These are phyloP conservation scores for Echinosophora koreensis DNA, from an alignment of 306 rosid genomes.

Conservation along the genomic window DNA sequence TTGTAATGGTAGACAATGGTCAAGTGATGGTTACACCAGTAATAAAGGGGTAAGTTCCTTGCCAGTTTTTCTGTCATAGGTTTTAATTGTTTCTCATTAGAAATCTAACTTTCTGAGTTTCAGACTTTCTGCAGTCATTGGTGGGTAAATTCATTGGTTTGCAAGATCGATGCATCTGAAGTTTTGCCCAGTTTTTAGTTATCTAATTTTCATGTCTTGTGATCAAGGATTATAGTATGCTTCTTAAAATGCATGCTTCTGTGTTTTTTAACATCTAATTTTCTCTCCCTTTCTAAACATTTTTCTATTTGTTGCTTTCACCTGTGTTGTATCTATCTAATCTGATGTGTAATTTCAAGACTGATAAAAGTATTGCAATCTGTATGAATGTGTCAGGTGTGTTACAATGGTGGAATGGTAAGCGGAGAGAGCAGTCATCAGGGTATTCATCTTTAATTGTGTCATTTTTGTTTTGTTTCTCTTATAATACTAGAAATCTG, in stretches of 20 bases:
- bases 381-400: slow-evolving; percentile 55
- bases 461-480: slow-evolving; percentile 7
- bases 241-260: slow-evolving; percentile 15
- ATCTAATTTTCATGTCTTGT: slow-evolving; percentile 31
- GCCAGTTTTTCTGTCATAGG: not conserved
- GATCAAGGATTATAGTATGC: slow-evolving; percentile 12
- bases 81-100: not conserved
- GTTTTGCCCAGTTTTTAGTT: slow-evolving; percentile 9
- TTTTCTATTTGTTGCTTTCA: slow-evolving; percentile 29
- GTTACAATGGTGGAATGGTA: slow-evolving; percentile 53
- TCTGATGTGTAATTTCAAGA: not conserved
- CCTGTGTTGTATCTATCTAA: not conserved
- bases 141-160: slow-evolving; percentile 34
- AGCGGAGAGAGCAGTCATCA: slow-evolving; percentile 57
- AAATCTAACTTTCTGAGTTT: slow-evolving; percentile 31
- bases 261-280: slow-evolving; percentile 15
- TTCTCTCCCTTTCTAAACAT: slow-evolving; percentile 2
- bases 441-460: slow-evolving; percentile 56
- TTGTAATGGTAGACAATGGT: slow-evolving; percentile 46
- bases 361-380: slow-evolving; percentile 43
- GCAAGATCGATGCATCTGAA: slow-evolving; percentile 25
- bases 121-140: slow-evolving; percentile 14
- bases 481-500: slow-evolving; percentile 13
- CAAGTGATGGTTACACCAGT: slow-evolving; percentile 50
- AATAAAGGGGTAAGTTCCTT: slow-evolving; percentile 59